Conservation (phyloP, 202 grass and related monocot genomes). For the Schoenoplectus triqueter region DNA sequence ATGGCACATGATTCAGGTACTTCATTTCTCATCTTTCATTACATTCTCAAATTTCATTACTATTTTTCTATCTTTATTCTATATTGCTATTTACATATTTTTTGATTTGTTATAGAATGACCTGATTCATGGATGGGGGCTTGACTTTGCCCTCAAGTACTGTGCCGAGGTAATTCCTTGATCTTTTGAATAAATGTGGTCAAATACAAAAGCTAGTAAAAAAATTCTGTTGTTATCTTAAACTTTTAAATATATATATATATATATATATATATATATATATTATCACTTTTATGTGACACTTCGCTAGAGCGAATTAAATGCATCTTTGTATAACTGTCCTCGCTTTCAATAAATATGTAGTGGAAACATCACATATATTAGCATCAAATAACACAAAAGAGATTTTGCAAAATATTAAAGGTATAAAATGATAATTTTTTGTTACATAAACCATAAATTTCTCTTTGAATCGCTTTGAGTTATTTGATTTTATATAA, state of each 20-base stretch:
- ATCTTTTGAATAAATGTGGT: conserved; percentile 35
- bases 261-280: not conserved
- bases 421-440: not conserved
- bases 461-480: not conserved
- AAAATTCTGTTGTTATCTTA: conserved; percentile 50
- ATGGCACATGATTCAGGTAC: conserved; percentile 71
- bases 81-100: conserved; percentile 31
- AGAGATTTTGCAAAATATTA: not conserved
- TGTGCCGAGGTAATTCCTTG: conserved; percentile 31
- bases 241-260: no score
- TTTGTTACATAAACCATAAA: not conserved
- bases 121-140: conserved; percentile 44
- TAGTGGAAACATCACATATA: no score
- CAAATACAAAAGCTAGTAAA: conserved; percentile 70
- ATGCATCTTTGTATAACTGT: conserved; percentile 45
- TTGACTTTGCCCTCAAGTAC: conserved; percentile 39
- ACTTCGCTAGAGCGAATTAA: conserved; percentile 74
- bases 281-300: not conserved
- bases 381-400: not conserved
- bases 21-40: conserved; percentile 26
- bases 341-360: not conserved
- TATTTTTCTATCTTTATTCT: conserved; percentile 23
- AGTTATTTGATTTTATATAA: not conserved
- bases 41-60: conserved; percentile 40
- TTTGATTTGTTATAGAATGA: conserved; percentile 40